Conservation (phyloP, 2,329 filamentous ascomycete genomes). For the Bipolaris oryzae region DNA sequence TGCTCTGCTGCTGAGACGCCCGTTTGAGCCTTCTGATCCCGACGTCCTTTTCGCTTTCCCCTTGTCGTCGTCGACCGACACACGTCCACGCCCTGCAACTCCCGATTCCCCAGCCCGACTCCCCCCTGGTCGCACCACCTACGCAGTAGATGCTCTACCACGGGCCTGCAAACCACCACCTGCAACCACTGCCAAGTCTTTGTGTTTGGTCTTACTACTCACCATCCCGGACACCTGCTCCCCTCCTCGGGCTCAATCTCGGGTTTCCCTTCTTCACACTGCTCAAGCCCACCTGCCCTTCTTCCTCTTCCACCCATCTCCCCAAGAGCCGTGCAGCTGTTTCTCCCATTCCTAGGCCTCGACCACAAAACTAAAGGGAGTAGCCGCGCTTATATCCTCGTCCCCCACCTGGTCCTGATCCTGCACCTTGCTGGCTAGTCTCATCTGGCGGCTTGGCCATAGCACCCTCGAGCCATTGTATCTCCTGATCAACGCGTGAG, state of each 20-base stretch:
- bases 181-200: constrained; percentile 25
- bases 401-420: constrained; percentile 23
- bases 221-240: constrained; percentile 25
- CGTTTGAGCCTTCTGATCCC: constrained; percentile 18
- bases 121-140: constrained; percentile 9
- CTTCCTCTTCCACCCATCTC: constrained; percentile 3
- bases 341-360: constrained; percentile 3
- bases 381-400: constrained; percentile 35
- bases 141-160: constrained; percentile 9
- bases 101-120: constrained; percentile 15
- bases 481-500: constrained; percentile 50
- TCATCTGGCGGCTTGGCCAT: constrained; percentile 32
- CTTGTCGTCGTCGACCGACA: not conserved
- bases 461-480: constrained; percentile 29
- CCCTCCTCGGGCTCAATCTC: constrained; percentile 5
- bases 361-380: constrained; percentile 14
- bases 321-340: not conserved
- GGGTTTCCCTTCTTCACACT: constrained; percentile 5
- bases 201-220: constrained; percentile 23
- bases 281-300: constrained; percentile 4
- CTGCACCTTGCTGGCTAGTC: constrained; percentile 30
- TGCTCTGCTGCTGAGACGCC: constrained; percentile 20
- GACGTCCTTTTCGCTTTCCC: constrained; percentile 7
- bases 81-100: constrained; percentile 19
- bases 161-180: constrained; percentile 8